Evolutionary conservation across 2,329 filamentous ascomycete species (phyloP).

Genomic region (Cladosporium sp.): DNA sequence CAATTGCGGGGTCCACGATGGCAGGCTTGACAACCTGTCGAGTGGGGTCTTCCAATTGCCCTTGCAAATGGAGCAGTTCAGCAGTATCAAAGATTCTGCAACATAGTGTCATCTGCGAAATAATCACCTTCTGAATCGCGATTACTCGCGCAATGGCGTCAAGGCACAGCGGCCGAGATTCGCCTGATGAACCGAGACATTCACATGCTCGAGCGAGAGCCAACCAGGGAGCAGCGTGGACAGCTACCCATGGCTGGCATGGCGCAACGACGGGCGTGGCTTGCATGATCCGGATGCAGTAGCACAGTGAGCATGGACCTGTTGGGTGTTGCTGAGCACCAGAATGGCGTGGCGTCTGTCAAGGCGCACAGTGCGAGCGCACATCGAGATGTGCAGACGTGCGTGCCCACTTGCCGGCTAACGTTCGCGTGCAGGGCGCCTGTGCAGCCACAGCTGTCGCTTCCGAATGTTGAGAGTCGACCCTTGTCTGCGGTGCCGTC

Average conservation of each 20-base stretch:
- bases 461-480: slow-evolving; percentile 7
- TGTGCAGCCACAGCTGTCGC: not conserved
- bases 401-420: slow-evolving; percentile 2
- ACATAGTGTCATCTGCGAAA: too few species aligned
- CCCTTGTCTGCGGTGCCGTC: not conserved
- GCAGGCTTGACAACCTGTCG: not conserved
- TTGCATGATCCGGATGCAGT: not conserved
- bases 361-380: not conserved
- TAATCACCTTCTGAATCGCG: too few species aligned
- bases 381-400: not conserved
- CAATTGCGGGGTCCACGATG: not conserved
- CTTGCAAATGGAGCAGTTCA: too few species aligned
- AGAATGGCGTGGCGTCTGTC: slow-evolving; percentile 7
- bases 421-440: not conserved
- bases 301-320: not conserved
- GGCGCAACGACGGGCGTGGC: slow-evolving; percentile 1
- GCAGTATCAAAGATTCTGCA: too few species aligned
- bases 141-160: not conserved
- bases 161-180: not conserved
- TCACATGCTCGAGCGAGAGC: slow-evolving; percentile 7
- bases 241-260: slow-evolving; percentile 10
- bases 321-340: slow-evolving; percentile 4
- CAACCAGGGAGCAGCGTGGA: not conserved
- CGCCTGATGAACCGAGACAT: not conserved
- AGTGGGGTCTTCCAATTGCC: too few species aligned